Evolutionary conservation across 2,329 filamentous ascomycete species (phyloP).

Genomic region (Elsinoe necatrix): DNA sequence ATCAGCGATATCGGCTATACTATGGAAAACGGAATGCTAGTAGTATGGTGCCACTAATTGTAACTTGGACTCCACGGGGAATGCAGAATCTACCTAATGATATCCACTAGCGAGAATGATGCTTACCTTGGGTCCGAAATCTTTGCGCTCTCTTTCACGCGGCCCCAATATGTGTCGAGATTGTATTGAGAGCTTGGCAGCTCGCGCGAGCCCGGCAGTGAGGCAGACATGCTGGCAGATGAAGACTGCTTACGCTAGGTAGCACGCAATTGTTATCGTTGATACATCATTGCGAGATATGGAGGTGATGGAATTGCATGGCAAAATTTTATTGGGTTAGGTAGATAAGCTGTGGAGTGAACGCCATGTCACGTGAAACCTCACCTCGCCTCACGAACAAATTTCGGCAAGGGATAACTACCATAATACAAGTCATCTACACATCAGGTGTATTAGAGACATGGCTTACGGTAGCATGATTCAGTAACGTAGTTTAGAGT

Average conservation of each 20-base stretch:
- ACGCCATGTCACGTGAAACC: no score
- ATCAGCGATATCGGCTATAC: not conserved
- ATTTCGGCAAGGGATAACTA: not conserved
- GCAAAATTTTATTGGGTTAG: not conserved
- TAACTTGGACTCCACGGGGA: no score
- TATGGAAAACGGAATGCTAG: not conserved
- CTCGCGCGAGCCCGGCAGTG: constrained; percentile 61
- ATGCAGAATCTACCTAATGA: no score
- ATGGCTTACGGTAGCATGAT: no score
- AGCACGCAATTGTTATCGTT: not conserved
- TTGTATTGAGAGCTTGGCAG: constrained; percentile 89
- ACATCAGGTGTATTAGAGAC: no score
- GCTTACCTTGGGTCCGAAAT: constrained; percentile 92
- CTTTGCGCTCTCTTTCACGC: constrained; percentile 79
- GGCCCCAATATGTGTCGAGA: constrained; percentile 86
- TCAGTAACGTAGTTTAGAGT: no score
- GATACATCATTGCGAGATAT: not conserved
- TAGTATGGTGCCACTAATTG: not conserved
- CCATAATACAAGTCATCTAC: no score
- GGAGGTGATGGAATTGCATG: not conserved
- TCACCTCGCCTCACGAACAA: not conserved
- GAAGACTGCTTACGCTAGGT: not conserved
- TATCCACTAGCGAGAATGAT: no score
- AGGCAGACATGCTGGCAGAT: constrained; percentile 47
- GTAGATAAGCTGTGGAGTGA: not conserved